phyloP scores from a whole-genome alignment of 345 rosid species.

The Boechera stricta region DNA sequence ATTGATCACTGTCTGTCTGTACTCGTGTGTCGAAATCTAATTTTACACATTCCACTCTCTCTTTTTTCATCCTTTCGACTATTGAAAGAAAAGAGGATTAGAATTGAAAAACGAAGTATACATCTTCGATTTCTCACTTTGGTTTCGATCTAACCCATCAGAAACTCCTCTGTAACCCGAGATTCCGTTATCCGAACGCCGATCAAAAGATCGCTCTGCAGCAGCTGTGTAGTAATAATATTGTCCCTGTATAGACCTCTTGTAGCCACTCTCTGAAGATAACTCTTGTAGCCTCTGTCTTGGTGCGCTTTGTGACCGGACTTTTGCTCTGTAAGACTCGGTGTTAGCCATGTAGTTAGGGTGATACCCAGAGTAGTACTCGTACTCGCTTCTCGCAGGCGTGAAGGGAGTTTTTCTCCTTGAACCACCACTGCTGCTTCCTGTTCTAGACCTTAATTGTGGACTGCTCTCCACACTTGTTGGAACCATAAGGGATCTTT shows the following conservation, averaged over 20 bases:
- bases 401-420: slow-evolving; percentile 78
- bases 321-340: slow-evolving; percentile 83
- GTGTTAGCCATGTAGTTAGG: slow-evolving; percentile 97
- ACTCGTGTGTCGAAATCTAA: slow-evolving; percentile 35
- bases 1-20: slow-evolving; percentile 33
- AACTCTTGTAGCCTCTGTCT: slow-evolving; percentile 81
- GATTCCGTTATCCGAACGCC: slow-evolving; percentile 49
- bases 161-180: slow-evolving; percentile 34
- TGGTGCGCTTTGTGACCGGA: slow-evolving; percentile 91
- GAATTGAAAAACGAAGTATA: slow-evolving; percentile 38
- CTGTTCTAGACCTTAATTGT: slow-evolving; percentile 69
- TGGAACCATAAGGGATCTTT: slow-evolving; percentile 48
- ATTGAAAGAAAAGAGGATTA: slow-evolving; percentile 23
- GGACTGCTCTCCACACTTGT: slow-evolving; percentile 77
- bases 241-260: slow-evolving; percentile 52
- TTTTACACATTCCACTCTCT: slow-evolving; percentile 32
- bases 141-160: slow-evolving; percentile 23
- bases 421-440: slow-evolving; percentile 59
- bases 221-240: slow-evolving; percentile 43
- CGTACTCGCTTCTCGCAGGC: slow-evolving; percentile 77
- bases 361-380: slow-evolving; percentile 57
- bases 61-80: slow-evolving; percentile 11
- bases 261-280: slow-evolving; percentile 39
- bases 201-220: slow-evolving; percentile 46
- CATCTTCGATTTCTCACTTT: slow-evolving; percentile 40